phyloP scores from a whole-genome alignment of 495 filamentous ascomycete genomes.

The Neurospora discreta region DNA sequence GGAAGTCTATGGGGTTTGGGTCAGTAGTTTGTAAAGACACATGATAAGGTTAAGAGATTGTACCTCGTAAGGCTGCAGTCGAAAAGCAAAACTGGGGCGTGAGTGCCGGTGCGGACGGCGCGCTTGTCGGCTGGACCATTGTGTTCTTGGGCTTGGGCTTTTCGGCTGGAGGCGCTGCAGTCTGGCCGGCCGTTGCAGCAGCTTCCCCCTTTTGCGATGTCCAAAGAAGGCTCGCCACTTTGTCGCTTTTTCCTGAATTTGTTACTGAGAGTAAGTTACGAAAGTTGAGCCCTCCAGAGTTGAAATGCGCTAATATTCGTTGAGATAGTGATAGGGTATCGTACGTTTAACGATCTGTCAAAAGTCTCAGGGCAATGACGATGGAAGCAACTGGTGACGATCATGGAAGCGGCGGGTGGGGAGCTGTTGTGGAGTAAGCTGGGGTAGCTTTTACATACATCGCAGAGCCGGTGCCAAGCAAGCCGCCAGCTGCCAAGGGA shows the following conservation, averaged over 20 bases:
- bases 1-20: constrained; percentile 57
- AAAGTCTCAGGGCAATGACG: not conserved
- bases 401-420: not conserved
- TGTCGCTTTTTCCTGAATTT: not conserved
- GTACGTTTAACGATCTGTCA: not conserved
- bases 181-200: not conserved
- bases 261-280: not conserved
- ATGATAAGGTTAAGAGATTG: not conserved
- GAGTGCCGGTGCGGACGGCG: constrained; percentile 46
- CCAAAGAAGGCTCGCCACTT: not conserved
- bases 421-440: not conserved
- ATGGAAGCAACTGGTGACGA: not conserved
- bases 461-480: not conserved
- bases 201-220: constrained; percentile 8
- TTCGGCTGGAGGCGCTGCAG: constrained; percentile 4
- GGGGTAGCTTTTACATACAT: not conserved
- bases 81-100: constrained; percentile 93
- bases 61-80: constrained; percentile 73
- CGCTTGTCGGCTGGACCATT: constrained; percentile 46
- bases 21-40: not conserved
- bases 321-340: not conserved
- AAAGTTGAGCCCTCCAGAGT: not conserved
- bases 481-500: not conserved
- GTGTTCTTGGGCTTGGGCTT: constrained; percentile 11
- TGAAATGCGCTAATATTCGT: not conserved